Evolutionary conservation across 1,139 yeast species (phyloP), one percentile per base, ranked within the genome.

Genomic region (Saccharomycopsis crataegensis): DNA sequence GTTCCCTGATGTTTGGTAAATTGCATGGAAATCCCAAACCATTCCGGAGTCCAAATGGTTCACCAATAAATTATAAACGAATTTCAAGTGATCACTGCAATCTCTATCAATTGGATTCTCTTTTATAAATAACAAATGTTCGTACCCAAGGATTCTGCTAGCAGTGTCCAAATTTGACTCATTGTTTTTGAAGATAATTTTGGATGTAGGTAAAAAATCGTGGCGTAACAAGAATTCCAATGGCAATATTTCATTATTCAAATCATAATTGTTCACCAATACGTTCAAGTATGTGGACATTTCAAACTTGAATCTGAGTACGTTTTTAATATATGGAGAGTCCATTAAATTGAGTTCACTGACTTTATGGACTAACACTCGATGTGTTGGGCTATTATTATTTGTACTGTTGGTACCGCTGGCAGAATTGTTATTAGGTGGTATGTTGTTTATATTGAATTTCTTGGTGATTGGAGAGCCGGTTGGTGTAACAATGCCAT

Each of bases 11-110:
- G 9, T 33, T 38, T 56, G 58, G 33, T 11, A 17, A 37, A 54
- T 37, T 16, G 37, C 17, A 45, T 56, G 58, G 11, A 56, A 46
- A 45, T 56, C 58, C 58, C 58, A 56, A 31, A 51, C 51, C 16
- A 47, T 34, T 3, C 58, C 58, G n/a, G 50, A 34, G 12, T 50
- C 44, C 32, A 56, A 51, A 41, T 54, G 56, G 8, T 48, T 45
- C 31, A 46, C 44, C 17, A 56, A 40, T 12, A 54, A n/a, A 7
- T 45, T 16, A 37, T 45, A 41, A 2, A 56, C 52, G 33, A 56
- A 56, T n/a, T 49, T 41, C 14, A 49, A 14, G n/a, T 56, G 58
- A 7, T 16, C 50, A 7, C 48, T 28, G 8, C 43, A 37, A 22
- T 43, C 43, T 6, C 22, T 17, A 33, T 37, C 43, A 28, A 50